Conservation (phyloP, 192 early-diverging fungal genomes). For the Gamsiella multidivaricata region DNA sequence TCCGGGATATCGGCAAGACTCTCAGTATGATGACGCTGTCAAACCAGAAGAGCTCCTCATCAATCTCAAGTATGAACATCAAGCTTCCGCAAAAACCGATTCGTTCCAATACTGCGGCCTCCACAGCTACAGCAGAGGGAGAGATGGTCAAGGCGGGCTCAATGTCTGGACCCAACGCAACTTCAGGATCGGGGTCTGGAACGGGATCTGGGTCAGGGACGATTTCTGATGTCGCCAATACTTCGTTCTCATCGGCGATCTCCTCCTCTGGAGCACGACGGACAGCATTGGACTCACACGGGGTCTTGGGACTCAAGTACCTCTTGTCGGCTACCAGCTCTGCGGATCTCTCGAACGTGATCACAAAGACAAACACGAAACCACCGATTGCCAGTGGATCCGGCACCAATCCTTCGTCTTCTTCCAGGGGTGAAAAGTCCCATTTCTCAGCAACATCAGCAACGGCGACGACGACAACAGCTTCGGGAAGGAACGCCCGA, state of each 20-base stretch:
- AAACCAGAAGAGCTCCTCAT: conserved; percentile 10
- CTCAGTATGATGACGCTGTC: conserved; percentile 39
- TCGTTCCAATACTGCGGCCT: no score
- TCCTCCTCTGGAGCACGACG: conserved; percentile 14
- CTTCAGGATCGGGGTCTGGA: neutral
- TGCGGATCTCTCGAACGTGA: conserved; percentile 47
- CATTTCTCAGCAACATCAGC: neutral
- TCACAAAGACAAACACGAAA: conserved; percentile 35
- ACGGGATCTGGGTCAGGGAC: conserved; percentile 2
- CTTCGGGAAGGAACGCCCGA: no score
- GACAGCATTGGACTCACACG: conserved; percentile 12
- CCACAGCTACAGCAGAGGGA: neutral
- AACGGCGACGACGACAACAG: neutral
- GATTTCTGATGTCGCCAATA: neutral
- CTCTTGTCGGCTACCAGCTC: conserved; percentile 37
- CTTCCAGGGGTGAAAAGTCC: neutral
- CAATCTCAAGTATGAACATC: conserved; percentile 7
- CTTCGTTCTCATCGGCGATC: neutral
- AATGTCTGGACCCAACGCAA: neutral
- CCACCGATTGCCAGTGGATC: neutral
- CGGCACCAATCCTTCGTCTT: neutral
- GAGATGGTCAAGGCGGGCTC: neutral
- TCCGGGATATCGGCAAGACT: conserved; percentile 29
- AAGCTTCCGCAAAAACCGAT: neutral
- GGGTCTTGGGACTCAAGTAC: conserved; percentile 35